Evolutionary conservation across 2,329 filamentous ascomycete genomes (phyloP).

Genomic region (Phaeoacremonium minimum): DNA sequence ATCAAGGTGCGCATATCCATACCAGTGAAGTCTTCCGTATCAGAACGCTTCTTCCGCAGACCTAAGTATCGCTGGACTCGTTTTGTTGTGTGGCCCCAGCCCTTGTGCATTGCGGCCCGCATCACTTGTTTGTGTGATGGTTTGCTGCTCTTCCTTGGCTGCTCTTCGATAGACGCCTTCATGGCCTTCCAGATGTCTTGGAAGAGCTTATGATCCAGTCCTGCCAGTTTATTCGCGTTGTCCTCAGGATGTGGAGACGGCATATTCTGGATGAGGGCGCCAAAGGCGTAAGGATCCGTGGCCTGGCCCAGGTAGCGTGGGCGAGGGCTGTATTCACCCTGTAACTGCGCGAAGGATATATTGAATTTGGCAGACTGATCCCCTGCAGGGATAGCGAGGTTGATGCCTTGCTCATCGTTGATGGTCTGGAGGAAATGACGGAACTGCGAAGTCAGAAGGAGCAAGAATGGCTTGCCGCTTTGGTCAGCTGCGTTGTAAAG

Average conservation of each 20-base stretch:
- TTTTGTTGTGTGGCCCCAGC: constrained; percentile 52
- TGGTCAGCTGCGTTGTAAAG: constrained; percentile 47
- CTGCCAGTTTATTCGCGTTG: constrained; percentile 24
- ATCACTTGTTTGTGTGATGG: constrained; percentile 29
- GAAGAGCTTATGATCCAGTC: no score
- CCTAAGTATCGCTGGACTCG: constrained; percentile 69
- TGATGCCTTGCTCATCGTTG: constrained; percentile 51
- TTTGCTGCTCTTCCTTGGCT: constrained; percentile 38
- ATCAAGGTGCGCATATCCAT: no score
- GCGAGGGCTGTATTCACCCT: constrained; percentile 53
- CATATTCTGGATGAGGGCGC: no score
- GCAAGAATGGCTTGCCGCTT: constrained; percentile 51
- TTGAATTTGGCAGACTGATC: constrained; percentile 50
- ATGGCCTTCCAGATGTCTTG: neutral
- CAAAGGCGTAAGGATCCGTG: no score
- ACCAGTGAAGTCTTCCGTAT: constrained; percentile 2
- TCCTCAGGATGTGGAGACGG: no score
- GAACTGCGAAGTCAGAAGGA: constrained; percentile 66
- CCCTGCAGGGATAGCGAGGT: constrained; percentile 54
- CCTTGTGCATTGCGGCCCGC: constrained; percentile 38
- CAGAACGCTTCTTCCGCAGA: constrained; percentile 38
- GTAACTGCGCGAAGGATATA: constrained; percentile 56
- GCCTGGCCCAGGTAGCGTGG: constrained; percentile 66
- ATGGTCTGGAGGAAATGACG: constrained; percentile 59
- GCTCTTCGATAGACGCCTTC: constrained; percentile 20